A percentile compares a stretch with the other conserved stretches of the same genome.
These are phyloP conservation scores for Ganoderma leucocontextum DNA, from an alignment of 1,284 basidiomycete species.

Conservation along the genomic window DNA sequence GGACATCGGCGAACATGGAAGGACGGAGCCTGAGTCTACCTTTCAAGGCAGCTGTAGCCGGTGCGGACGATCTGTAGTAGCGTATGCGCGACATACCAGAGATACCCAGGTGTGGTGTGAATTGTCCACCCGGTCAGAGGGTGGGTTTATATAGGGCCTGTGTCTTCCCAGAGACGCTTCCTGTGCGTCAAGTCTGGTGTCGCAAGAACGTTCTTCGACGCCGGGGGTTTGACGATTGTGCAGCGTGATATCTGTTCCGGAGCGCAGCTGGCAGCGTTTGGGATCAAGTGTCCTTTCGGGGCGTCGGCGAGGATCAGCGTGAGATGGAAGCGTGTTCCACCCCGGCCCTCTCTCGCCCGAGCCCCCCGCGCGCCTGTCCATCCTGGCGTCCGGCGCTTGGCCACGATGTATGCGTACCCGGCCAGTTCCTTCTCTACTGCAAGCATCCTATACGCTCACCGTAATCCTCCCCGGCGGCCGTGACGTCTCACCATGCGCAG, in stretches of 20 bases:
- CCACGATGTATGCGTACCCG: background rate
- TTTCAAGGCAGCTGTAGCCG: slow-evolving; percentile 8
- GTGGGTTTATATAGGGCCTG: background rate
- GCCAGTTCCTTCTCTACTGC: slow-evolving; percentile 2
- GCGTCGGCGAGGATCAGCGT: slow-evolving; percentile 25
- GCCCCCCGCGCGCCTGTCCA: background rate
- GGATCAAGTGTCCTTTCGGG: slow-evolving; percentile 6
- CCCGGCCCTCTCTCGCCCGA: slow-evolving; percentile 5
- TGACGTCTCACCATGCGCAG: slow-evolving; percentile 68
- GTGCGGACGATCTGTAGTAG: slow-evolving; percentile 2
- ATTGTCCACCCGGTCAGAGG: background rate
- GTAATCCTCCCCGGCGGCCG: slow-evolving; percentile 18
- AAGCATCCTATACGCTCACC: slow-evolving; percentile 14
- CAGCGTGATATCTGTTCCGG: slow-evolving; percentile 8
- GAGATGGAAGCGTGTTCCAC: slow-evolving; percentile 26
- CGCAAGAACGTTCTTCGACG: slow-evolving; percentile 8
- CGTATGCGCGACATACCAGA: slow-evolving; percentile 11
- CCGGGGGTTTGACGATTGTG: background rate
- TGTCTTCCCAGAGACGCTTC: background rate
- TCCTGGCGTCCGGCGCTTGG: background rate
- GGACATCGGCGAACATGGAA: slow-evolving; percentile 38
- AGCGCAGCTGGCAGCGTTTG: background rate
- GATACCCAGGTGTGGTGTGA: background rate
- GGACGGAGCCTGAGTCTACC: slow-evolving; percentile 11
- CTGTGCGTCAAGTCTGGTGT: slow-evolving; percentile 6